Evolutionary conservation across 768 basidiomycete species (phyloP).

Genomic region (Lactifluus hygrophoroides): DNA sequence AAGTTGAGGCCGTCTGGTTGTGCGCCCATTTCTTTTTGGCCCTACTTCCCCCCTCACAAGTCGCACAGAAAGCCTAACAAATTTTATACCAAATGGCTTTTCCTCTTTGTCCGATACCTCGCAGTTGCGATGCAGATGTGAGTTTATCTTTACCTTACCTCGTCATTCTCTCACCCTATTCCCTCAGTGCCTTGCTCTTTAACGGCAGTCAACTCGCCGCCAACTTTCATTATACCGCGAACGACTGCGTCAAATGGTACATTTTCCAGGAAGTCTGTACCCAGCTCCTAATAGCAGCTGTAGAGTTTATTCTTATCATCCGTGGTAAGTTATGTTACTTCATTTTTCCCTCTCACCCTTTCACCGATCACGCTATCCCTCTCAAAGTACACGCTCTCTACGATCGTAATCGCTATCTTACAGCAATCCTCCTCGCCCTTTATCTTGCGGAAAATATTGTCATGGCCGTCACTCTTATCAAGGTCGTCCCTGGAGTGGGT

Average conservation of each 20-base stretch:
- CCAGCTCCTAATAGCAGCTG: constrained; percentile 14
- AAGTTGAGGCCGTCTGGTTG: constrained; percentile 28
- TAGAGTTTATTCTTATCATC: constrained; percentile 23
- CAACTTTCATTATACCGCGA: constrained; percentile 19
- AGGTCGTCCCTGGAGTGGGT: background rate
- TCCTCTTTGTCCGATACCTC: constrained; percentile 19
- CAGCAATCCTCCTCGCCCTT: background rate
- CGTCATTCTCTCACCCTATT: background rate
- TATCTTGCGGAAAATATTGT: constrained; percentile 12
- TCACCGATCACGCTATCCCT: background rate
- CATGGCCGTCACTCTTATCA: constrained; percentile 13
- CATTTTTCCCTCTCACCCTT: background rate
- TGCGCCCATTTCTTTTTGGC: constrained; percentile 16
- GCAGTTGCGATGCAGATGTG: constrained; percentile 17
- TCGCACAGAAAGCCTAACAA: constrained; percentile 21
- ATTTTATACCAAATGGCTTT: constrained; percentile 26
- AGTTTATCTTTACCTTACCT: background rate
- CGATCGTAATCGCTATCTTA: constrained; percentile 10
- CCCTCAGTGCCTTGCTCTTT: constrained; percentile 14
- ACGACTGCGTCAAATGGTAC: constrained; percentile 19
- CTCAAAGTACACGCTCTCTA: constrained; percentile 17
- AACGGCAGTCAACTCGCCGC: constrained; percentile 5
- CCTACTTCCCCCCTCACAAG: too few relatives aligned
- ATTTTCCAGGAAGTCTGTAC: constrained; percentile 12
- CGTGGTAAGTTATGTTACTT: constrained; percentile 23